phyloP scores from a whole-genome alignment of 768 basidiomycete genomes.

The Boletus pseudo-olivaceus region DNA sequence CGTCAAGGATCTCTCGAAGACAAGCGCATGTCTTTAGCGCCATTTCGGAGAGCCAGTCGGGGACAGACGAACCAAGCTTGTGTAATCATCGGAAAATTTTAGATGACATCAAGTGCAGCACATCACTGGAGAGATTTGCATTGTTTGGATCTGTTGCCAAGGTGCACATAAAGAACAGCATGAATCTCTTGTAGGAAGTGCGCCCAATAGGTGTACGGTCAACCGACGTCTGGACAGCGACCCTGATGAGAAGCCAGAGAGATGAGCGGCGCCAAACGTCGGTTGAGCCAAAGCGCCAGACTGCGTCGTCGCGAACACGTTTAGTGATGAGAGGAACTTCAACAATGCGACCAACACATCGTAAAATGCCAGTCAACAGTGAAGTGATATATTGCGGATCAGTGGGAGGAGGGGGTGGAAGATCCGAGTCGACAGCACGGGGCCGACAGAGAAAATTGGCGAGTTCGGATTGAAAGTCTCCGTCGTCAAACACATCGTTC shows the following conservation, averaged over 20 bases:
- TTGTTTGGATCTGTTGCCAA: constrained; percentile 19
- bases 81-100: constrained; percentile 17
- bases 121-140: constrained; percentile 10
- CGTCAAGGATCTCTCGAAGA: constrained; percentile 22
- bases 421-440: background rate
- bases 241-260: constrained; percentile 32
- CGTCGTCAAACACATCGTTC: constrained; percentile 7
- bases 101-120: constrained; percentile 23
- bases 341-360: constrained; percentile 5
- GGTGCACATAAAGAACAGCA: constrained; percentile 37
- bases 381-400: background rate
- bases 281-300: background rate
- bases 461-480: constrained; percentile 14
- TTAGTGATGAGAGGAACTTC: constrained; percentile 23
- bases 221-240: constrained; percentile 29
- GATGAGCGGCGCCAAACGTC: constrained; percentile 31
- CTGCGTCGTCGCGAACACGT: constrained; percentile 23
- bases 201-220: constrained; percentile 3
- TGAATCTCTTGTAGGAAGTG: constrained; percentile 44
- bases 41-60: constrained; percentile 34
- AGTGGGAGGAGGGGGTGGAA: background rate
- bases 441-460: constrained; percentile 14
- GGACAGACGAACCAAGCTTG: constrained; percentile 11
- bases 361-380: background rate
- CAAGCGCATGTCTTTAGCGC: constrained; percentile 32